These are phyloP conservation scores for Onygenales sp. DNA, from an alignment of 2,329 filamentous ascomycete species.

Conservation along the genomic window DNA sequence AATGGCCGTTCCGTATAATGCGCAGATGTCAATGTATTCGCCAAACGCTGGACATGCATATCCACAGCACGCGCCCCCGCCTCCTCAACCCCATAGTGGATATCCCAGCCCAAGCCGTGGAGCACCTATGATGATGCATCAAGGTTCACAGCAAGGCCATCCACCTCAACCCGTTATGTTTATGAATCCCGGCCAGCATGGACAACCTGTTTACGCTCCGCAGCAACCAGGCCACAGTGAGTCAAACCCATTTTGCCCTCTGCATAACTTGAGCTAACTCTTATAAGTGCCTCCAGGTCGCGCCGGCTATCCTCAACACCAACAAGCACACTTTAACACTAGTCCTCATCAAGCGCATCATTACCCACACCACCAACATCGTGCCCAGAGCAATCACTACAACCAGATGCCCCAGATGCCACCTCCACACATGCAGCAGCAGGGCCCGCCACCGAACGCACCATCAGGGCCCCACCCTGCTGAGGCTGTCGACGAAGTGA, in stretches of 20 bases:
- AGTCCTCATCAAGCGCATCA: conserved; percentile 58
- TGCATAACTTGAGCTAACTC: conserved; percentile 22
- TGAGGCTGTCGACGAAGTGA: conserved; percentile 38
- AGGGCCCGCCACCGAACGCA: conserved; percentile 17
- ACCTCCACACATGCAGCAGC: conserved; percentile 26
- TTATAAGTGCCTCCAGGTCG: conserved; percentile 50
- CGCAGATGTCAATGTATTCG: conserved; percentile 76
- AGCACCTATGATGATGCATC: conserved; percentile 88
- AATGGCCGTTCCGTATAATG: conserved; percentile 55
- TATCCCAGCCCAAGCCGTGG: conserved; percentile 83
- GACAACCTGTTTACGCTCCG: conserved; percentile 61
- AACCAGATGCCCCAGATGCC: conserved; percentile 41
- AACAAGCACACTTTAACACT: conserved; percentile 54
- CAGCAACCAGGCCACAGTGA: conserved; percentile 67
- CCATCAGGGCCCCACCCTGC: conserved; percentile 30
- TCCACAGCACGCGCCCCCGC: conserved; percentile 40
- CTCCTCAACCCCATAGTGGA: conserved; percentile 53
- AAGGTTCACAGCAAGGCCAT: conserved; percentile 88
- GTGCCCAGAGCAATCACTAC: conserved; percentile 46
- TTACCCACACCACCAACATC: conserved; percentile 49
- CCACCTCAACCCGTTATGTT: conserved; percentile 56
- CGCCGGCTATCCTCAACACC: conserved; percentile 48
- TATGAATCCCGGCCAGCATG: conserved; percentile 67
- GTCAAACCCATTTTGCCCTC: conserved; percentile 30
- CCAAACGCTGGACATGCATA: conserved; percentile 63